These are phyloP conservation scores for Oehlia diaphana DNA, from an alignment of 192 early-diverging fungal species.

Conservation along the genomic window DNA sequence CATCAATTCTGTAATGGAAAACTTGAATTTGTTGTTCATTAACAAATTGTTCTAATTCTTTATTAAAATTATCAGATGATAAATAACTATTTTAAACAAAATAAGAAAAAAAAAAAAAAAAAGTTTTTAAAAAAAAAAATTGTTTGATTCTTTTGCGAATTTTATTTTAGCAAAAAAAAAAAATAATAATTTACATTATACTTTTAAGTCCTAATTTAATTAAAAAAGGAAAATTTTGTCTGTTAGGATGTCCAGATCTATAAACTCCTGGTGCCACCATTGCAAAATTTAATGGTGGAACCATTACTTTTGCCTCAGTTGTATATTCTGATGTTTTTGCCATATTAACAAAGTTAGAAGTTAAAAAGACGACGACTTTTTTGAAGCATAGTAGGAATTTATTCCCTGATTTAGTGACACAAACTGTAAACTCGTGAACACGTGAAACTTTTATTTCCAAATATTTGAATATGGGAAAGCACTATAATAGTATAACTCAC, in stretches of 20 bases:
- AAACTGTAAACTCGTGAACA: too few relatives aligned
- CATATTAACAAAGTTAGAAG: not conserved
- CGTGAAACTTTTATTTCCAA: too few relatives aligned
- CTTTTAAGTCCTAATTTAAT: constrained; percentile 79
- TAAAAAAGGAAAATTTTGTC: constrained; percentile 89
- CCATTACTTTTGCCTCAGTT: constrained; percentile 51
- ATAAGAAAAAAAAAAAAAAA: too few relatives aligned
- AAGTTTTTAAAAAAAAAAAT: too few relatives aligned
- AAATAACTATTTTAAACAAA: constrained; percentile 36
- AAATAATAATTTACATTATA: constrained; percentile 59
- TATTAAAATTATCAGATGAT: constrained; percentile 38
- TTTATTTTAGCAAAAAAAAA: too few relatives aligned
- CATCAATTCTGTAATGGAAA: constrained; percentile 78
- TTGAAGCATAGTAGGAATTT: too few relatives aligned
- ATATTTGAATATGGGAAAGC: too few relatives aligned
- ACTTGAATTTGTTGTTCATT: constrained; percentile 69
- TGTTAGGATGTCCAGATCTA: constrained; percentile 91
- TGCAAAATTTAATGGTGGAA: constrained; percentile 93
- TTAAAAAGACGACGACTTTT: not conserved
- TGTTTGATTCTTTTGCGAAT: too few relatives aligned
- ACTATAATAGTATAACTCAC: too few relatives aligned
- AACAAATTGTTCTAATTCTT: constrained; percentile 72
- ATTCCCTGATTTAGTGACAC: too few relatives aligned
- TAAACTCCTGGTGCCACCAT: constrained; percentile 93
- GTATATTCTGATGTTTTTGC: not conserved